These are phyloP conservation scores for Thermochaetoides dissita DNA, from an alignment of 2,329 filamentous ascomycete species.

Conservation along the genomic window DNA sequence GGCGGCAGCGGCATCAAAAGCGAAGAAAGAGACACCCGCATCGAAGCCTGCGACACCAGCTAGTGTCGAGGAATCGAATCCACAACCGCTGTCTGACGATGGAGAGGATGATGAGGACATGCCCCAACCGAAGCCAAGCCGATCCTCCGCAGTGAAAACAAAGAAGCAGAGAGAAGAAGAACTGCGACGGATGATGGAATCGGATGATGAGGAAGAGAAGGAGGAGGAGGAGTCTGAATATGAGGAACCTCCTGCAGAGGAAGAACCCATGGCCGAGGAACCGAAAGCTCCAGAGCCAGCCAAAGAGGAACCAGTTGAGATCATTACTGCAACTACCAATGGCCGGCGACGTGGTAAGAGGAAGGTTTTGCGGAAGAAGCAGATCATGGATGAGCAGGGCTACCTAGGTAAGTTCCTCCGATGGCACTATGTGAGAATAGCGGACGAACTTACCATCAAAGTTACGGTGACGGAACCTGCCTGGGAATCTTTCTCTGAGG, in stretches of 20 bases:
- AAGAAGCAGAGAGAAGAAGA: conserved; percentile 52
- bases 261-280: conserved; percentile 21
- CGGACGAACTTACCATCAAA: conserved; percentile 22
- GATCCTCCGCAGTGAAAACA: conserved; percentile 23
- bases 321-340: conserved; percentile 31
- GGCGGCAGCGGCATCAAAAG: conserved; percentile 24
- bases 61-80: conserved; percentile 30
- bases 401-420: conserved; percentile 55
- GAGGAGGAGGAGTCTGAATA: conserved; percentile 11
- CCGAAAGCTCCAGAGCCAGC: conserved; percentile 22
- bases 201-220: conserved; percentile 35
- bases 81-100: conserved; percentile 39
- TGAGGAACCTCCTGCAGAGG: background rate
- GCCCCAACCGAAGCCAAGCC: conserved; percentile 23
- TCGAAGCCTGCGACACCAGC: conserved; percentile 23
- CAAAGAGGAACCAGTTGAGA: conserved; percentile 33
- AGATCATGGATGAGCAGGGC: conserved; percentile 73
- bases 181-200: conserved; percentile 65
- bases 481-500: conserved; percentile 92
- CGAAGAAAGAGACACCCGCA: conserved; percentile 18
- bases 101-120: conserved; percentile 42
- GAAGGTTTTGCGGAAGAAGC: conserved; percentile 77
- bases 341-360: conserved; percentile 64
- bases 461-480: conserved; percentile 73
- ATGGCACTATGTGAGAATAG: no score